Percentiles rank a stretch among this genome's conserved stretches.
These are phyloP conservation scores for Leccinum barrowsii DNA, from an alignment of 768 basidiomycete species.

Conservation along the genomic window DNA sequence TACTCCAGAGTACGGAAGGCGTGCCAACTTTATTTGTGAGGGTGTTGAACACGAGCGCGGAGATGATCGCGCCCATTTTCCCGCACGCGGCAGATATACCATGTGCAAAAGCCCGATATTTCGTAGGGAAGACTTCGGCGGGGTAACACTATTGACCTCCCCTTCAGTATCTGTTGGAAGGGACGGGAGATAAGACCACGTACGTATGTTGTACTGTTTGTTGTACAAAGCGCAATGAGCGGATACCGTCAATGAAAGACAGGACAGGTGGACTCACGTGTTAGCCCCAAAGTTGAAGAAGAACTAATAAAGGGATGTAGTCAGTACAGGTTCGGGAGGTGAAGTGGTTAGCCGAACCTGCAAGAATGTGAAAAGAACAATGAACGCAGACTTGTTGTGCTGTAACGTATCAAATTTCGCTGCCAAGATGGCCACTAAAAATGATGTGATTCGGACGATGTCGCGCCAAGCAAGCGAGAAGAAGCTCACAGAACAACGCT, in stretches of 20 bases:
- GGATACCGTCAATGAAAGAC: neutral
- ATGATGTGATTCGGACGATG: neutral
- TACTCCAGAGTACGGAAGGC: slow-evolving; percentile 68
- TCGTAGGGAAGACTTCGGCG: slow-evolving; percentile 77
- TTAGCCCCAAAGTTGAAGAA: slow-evolving; percentile 85
- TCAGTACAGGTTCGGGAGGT: neutral
- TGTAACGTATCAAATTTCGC: slow-evolving; percentile 54
- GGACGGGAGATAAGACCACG: slow-evolving; percentile 5
- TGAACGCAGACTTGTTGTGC: slow-evolving; percentile 49
- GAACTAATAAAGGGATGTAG: slow-evolving; percentile 39
- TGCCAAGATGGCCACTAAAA: slow-evolving; percentile 62
- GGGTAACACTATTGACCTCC: slow-evolving; percentile 52
- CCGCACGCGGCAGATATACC: slow-evolving; percentile 72
- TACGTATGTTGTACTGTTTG: slow-evolving; percentile 50
- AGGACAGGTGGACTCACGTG: slow-evolving; percentile 36
- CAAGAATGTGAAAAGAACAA: slow-evolving; percentile 68
- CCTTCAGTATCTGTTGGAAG: neutral
- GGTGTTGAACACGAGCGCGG: slow-evolving; percentile 68
- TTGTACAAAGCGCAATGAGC: slow-evolving; percentile 1
- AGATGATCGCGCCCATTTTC: slow-evolving; percentile 75
- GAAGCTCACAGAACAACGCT: slow-evolving; percentile 57
- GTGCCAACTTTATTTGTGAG: slow-evolving; percentile 61
- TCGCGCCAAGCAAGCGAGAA: neutral
- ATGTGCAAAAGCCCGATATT: slow-evolving; percentile 69
- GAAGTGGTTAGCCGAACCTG: slow-evolving; percentile 37